A percentile compares a stretch with the other conserved stretches of the same genome.
Conservation (phyloP, 2,329 filamentous ascomycete species). For the Diplodia seriata region DNA sequence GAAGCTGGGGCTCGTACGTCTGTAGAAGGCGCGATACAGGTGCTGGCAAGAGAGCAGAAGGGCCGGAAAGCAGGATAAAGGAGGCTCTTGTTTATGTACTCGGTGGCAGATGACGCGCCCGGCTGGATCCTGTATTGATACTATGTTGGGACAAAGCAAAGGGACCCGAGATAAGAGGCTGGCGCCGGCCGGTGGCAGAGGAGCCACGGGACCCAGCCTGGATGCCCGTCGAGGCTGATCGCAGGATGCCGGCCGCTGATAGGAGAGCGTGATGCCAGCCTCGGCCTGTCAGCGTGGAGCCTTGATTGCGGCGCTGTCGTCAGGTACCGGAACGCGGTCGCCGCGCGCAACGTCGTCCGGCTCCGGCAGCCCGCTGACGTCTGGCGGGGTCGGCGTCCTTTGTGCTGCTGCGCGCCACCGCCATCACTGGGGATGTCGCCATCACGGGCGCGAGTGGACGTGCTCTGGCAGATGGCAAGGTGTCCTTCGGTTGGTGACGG, state of each 20-base stretch:
- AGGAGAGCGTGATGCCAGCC: conserved; percentile 26
- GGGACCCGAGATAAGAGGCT: conserved; percentile 30
- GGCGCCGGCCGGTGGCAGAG: conserved; percentile 24
- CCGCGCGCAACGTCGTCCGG: not conserved
- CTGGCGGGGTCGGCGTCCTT: conserved; percentile 5
- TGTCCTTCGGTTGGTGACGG: conserved; percentile 28
- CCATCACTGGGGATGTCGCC: conserved; percentile 1
- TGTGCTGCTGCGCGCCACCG: conserved; percentile 13
- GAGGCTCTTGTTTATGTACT: conserved; percentile 32
- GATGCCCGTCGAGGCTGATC: conserved; percentile 4
- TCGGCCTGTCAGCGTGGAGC: conserved; percentile 29
- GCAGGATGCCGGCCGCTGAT: conserved; percentile 26
- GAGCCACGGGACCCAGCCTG: conserved; percentile 31
- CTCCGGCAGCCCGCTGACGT: conserved; percentile 5
- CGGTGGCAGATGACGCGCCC: conserved; percentile 23
- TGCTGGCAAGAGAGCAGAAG: not conserved
- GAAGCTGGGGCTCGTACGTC: conserved; percentile 3
- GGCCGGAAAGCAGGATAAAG: conserved; percentile 24
- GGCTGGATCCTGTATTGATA: conserved; percentile 16
- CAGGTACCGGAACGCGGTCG: conserved; percentile 26
- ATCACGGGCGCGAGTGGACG: conserved; percentile 14
- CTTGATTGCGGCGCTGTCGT: conserved; percentile 10
- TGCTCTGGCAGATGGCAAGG: conserved; percentile 20
- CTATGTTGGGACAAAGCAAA: conserved; percentile 26
- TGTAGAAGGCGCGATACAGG: conserved; percentile 18